phyloP scores from a whole-genome alignment of 768 basidiomycete genomes.

The Russula dissimulans region DNA sequence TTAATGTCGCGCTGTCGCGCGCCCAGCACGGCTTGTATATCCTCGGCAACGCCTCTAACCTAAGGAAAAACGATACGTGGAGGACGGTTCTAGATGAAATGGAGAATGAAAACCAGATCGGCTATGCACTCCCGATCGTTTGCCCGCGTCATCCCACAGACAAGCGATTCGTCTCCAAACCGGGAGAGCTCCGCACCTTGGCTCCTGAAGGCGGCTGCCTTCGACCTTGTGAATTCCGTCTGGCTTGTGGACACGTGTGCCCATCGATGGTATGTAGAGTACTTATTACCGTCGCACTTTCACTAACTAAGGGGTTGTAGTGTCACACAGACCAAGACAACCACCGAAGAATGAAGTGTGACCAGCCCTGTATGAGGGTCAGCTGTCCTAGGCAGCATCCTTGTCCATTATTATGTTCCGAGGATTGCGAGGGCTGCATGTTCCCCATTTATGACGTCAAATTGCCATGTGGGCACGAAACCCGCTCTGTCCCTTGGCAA shows the following conservation, averaged over 20 bases:
- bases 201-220: constrained; percentile 27
- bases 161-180: not conserved
- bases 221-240: constrained; percentile 22
- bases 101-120: constrained; percentile 30
- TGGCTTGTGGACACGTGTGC: constrained; percentile 28
- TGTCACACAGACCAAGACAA: constrained; percentile 22
- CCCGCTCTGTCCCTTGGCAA: constrained; percentile 23
- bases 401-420: constrained; percentile 24
- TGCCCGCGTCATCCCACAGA: constrained; percentile 15
- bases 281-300: not conserved
- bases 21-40: constrained; percentile 69
- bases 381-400: constrained; percentile 23
- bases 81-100: constrained; percentile 46
- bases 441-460: constrained; percentile 20
- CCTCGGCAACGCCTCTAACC: constrained; percentile 53
- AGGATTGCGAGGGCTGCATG: constrained; percentile 24
- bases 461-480: constrained; percentile 26
- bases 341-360: constrained; percentile 22
- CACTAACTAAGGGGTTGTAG: not conserved
- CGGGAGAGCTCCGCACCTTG: constrained; percentile 8
- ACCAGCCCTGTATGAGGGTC: constrained; percentile 20
- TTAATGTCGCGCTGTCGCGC: constrained; percentile 58
- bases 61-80: constrained; percentile 53
- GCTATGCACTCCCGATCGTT: constrained; percentile 5
- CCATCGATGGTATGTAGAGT: constrained; percentile 20